Evolutionary conservation across 495 filamentous ascomycete genomes (phyloP).

Genomic region (Staphylotrichum longicolle): DNA sequence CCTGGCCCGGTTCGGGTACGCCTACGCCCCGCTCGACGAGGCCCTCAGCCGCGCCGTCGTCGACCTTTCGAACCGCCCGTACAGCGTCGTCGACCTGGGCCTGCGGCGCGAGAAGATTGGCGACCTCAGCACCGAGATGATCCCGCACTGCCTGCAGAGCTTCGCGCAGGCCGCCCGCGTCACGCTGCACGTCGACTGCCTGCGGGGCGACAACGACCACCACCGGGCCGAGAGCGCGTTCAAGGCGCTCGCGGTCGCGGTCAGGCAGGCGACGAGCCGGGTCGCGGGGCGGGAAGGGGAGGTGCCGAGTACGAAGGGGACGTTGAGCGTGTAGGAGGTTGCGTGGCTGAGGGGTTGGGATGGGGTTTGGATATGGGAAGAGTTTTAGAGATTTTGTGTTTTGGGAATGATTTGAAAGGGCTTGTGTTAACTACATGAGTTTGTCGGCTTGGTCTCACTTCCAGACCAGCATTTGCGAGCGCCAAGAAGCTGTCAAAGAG

Average conservation of each 20-base stretch:
- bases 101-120: slow-evolving; percentile 89
- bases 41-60: slow-evolving; percentile 91
- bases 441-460: no score
- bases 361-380: not conserved
- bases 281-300: slow-evolving; percentile 81
- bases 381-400: no score
- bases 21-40: slow-evolving; percentile 92
- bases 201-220: slow-evolving; percentile 90
- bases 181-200: slow-evolving; percentile 87
- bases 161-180: slow-evolving; percentile 89
- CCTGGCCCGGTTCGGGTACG: slow-evolving; percentile 83
- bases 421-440: no score
- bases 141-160: slow-evolving; percentile 90
- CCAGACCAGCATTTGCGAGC: no score
- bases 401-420: no score
- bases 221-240: slow-evolving; percentile 96
- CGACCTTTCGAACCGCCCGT: slow-evolving; percentile 89
- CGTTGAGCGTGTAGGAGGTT: slow-evolving; percentile 50
- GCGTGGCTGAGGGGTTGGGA: not conserved
- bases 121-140: slow-evolving; percentile 91
- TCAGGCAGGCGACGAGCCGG: slow-evolving; percentile 68
- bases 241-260: slow-evolving; percentile 88
- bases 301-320: slow-evolving; percentile 92
- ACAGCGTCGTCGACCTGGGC: slow-evolving; percentile 73
- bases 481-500: no score